A percentile compares a stretch with the other conserved stretches of the same genome.
Evolutionary conservation across 805 yeast genomes (phyloP).

Genomic region (Sporopachydermia lactativora): DNA sequence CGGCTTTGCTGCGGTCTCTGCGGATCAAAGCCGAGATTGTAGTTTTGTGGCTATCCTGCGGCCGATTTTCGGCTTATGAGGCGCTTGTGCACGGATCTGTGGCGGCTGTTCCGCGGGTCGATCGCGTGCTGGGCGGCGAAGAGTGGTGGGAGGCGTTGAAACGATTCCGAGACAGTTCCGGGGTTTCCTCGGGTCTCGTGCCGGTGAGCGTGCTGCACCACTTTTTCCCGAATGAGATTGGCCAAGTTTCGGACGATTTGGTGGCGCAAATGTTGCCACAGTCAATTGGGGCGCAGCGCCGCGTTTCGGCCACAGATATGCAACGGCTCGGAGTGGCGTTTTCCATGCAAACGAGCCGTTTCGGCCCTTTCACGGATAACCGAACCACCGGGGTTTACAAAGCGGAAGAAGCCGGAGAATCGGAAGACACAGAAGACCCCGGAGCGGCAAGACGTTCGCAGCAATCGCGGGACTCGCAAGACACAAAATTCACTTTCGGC

Average conservation of each 20-base stretch:
- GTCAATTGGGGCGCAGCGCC: neutral
- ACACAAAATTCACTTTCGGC: neutral
- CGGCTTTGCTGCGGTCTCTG: conserved; percentile 51
- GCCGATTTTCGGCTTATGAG: conserved; percentile 46
- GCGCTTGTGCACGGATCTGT: conserved; percentile 59
- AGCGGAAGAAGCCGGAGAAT: neutral
- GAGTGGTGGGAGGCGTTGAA: conserved; percentile 77
- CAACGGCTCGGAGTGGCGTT: neutral
- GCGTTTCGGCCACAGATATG: neutral
- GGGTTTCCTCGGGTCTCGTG: conserved; percentile 14
- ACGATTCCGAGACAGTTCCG: conserved; percentile 34
- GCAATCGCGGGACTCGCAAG: neutral
- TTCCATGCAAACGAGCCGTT: neutral
- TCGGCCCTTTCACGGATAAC: neutral
- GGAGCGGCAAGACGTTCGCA: no score
- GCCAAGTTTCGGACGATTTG: neutral
- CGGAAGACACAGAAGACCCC: neutral
- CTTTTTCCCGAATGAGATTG: neutral
- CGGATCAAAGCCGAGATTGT: conserved; percentile 76
- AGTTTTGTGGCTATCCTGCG: conserved; percentile 52
- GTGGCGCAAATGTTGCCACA: neutral
- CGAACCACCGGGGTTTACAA: no score
- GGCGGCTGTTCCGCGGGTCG: conserved; percentile 32
- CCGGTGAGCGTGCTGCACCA: neutral
- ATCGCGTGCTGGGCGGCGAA: conserved; percentile 36